Evolutionary conservation across 164 flowering plant genomes (phyloP).

Genomic region (Malania oleifera): DNA sequence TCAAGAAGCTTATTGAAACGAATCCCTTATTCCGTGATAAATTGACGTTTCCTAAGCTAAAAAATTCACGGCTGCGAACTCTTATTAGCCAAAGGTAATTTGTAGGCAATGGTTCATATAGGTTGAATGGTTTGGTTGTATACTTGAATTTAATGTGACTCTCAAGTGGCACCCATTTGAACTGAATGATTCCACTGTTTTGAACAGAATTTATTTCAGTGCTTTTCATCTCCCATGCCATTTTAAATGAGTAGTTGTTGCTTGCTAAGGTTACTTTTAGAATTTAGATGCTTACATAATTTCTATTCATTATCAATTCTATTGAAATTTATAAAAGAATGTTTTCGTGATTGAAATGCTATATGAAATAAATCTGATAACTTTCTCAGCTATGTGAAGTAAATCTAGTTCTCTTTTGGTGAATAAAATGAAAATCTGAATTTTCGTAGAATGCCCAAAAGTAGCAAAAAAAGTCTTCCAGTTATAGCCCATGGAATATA

Average conservation of each 20-base stretch:
- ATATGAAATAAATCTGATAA: too few relatives aligned
- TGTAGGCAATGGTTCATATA: not conserved
- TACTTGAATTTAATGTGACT: not conserved
- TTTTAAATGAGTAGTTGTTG: not conserved
- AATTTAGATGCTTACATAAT: not conserved
- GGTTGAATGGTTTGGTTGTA: not conserved
- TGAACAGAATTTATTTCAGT: not conserved
- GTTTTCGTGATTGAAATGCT: too few relatives aligned
- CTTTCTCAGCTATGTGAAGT: too few relatives aligned
- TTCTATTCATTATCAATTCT: too few relatives aligned
- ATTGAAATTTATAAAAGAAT: too few relatives aligned
- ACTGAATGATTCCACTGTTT: not conserved
- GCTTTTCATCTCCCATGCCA: not conserved
- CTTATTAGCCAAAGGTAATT: slow-evolving; percentile 78
- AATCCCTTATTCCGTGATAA: slow-evolving; percentile 87
- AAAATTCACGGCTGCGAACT: slow-evolving; percentile 66
- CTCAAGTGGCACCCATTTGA: not conserved
- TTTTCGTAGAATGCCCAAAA: too few relatives aligned
- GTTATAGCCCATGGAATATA: too few relatives aligned
- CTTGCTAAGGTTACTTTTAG: not conserved
- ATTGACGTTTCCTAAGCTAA: slow-evolving; percentile 66
- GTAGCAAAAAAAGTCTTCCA: too few relatives aligned
- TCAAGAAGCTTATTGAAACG: slow-evolving; percentile 82
- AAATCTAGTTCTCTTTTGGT: too few relatives aligned
- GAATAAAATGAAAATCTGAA: too few relatives aligned